Evolutionary conservation across 495 filamentous ascomycete species (phyloP).

Genomic region (Trichoderma virens): DNA sequence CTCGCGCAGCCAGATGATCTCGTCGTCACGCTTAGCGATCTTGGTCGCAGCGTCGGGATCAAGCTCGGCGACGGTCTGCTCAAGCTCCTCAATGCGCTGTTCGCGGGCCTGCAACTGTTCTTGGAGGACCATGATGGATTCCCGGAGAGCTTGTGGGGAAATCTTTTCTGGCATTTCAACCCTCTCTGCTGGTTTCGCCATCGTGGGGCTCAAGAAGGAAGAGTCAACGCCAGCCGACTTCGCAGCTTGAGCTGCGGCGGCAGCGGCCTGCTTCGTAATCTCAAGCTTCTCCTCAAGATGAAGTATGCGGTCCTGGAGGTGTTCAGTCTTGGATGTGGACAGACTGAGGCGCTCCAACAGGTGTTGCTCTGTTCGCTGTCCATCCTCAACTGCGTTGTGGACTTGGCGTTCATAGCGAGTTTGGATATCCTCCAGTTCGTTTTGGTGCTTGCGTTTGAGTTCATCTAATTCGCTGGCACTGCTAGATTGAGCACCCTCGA

Average conservation of each 20-base stretch:
- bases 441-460: slow-evolving; percentile 61
- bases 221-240: slow-evolving; percentile 49
- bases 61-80: slow-evolving; percentile 55
- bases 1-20: slow-evolving; percentile 92
- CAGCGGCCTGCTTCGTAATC: slow-evolving; percentile 82
- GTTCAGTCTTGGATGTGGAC: slow-evolving; percentile 68
- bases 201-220: slow-evolving; percentile 20
- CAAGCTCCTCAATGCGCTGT: slow-evolving; percentile 75
- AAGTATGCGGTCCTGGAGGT: slow-evolving; percentile 70
- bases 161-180: slow-evolving; percentile 71
- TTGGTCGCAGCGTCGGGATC: slow-evolving; percentile 70
- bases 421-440: slow-evolving; percentile 55
- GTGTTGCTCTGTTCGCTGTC: slow-evolving; percentile 58
- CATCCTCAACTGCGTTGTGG: slow-evolving; percentile 62
- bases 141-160: slow-evolving; percentile 85
- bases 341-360: slow-evolving; percentile 64
- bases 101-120: slow-evolving; percentile 95
- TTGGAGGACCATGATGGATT: slow-evolving; percentile 92
- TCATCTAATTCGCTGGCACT: slow-evolving; percentile 61
- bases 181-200: slow-evolving; percentile 26
- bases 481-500: slow-evolving; percentile 64
- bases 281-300: slow-evolving; percentile 82
- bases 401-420: slow-evolving; percentile 68
- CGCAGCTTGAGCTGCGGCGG: slow-evolving; percentile 77
- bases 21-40: slow-evolving; percentile 82